Conservation (phyloP, 345 rosid genomes). For the Arabidopsis thaliana region TAIR10.1 NC_003075.7:12925001-12925500, state of each 20-base stretch:
- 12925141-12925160: conserved; percentile 12
- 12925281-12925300: conserved; percentile 79
- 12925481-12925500: neutral
- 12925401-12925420: conserved; percentile 20
- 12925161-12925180: neutral
- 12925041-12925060: neutral
- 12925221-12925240: conserved; percentile 22
- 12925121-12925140: neutral
- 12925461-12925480: neutral
- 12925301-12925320: conserved; percentile 88
- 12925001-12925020: conserved; percentile 9
- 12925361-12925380: conserved; percentile 15
- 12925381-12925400: conserved; percentile 22
- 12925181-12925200: conserved; percentile 1
- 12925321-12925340: conserved; percentile 96
- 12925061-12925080: neutral
- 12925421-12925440: conserved; percentile 14
- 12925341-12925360: conserved; percentile 25
- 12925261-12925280: conserved; percentile 79
- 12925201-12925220: conserved; percentile 14
- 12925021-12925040: conserved; percentile 23
- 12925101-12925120: conserved; percentile 12
- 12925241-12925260: conserved; percentile 58
- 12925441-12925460: neutral
- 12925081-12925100: conserved; percentile 8